Base-by-base conservation (phyloP, 352 stramenopile species). In the Phytophthora multivora region DNA sequence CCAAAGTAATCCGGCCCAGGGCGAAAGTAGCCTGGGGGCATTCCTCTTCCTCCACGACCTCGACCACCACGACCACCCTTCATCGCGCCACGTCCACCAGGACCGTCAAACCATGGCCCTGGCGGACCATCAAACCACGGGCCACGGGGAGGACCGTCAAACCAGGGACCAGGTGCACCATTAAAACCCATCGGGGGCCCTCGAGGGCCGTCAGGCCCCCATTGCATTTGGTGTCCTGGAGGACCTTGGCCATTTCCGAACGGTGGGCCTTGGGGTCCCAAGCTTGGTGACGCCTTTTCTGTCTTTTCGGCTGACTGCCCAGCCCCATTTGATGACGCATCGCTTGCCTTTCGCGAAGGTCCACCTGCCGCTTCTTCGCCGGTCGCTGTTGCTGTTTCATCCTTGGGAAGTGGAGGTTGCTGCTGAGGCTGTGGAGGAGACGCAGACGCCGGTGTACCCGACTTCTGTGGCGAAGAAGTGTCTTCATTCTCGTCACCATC, bases 91-190 rank as follows among this genome's bases (percentile, higher is more conserved):
- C 73, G 70, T 30, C 63, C 64, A 47, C 72, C 67, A 59, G 63
- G 73, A 31, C 80, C 84, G 42, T 92, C 84, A 52, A 93, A 95
- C 86, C 86, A 95, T 19, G 86, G 86, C 1, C 70, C 76, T 35
- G 71, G 83, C 2, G 75, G 80, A 1, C 81, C 84, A 46, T 95
- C 80, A 62, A 90, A 95, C 83, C 83, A 92, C 18, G 77, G 76
- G 15, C 83, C 67, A 51, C 67, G 67, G 0, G 63, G 80, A 52
- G 76, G 79, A 10, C 82, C 86, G 70, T 92, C 79, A 46, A 89
- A 91, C 79, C 86, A 91, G 2, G 79, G 80, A 15, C 83, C 82
- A 39, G 63, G 79, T 3, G 75, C 80, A 0, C 69, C 73, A 56
- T 69, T 66, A 26, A 86, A 91, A 6, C 81, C 77, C 73, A 90